phyloP scores from a whole-genome alignment of 805 yeast species.

The Candida xiaguanensis region DNA sequence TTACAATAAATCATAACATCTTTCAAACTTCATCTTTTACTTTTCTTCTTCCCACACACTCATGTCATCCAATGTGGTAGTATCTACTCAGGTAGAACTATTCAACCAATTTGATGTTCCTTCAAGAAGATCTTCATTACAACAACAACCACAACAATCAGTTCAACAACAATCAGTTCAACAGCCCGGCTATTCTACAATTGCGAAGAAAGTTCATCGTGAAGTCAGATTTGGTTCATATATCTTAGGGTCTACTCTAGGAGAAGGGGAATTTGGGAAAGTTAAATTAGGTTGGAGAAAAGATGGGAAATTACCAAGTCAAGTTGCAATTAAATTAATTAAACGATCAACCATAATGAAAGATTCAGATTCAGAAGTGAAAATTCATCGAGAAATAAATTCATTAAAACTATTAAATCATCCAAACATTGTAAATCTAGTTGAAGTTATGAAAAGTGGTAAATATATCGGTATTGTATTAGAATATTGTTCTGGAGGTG shows the following conservation, averaged over 20 bases:
- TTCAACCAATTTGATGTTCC: background rate
- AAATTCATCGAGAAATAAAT: conserved; percentile 89
- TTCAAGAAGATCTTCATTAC: conserved; percentile 1
- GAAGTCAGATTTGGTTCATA: conserved; percentile 88
- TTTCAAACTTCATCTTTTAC: background rate
- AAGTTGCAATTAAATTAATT: conserved; percentile 91
- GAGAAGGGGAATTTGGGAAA: conserved; percentile 98
- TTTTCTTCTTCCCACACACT: background rate
- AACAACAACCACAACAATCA: background rate
- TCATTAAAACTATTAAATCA: conserved; percentile 82
- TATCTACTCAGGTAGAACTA: conserved; percentile 4
- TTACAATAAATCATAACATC: background rate
- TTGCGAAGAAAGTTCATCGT: conserved; percentile 24
- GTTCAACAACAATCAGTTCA: background rate
- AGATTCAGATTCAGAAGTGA: conserved; percentile 80
- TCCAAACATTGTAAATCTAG: conserved; percentile 89
- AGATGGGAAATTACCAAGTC: conserved; percentile 71
- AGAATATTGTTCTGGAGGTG: conserved; percentile 97
- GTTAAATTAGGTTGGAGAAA: conserved; percentile 96
- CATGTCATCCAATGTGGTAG: conserved; percentile 3
- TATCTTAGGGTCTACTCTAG: conserved; percentile 86
- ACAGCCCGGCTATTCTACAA: conserved; percentile 1
- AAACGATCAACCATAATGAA: conserved; percentile 85
- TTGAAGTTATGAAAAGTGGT: conserved; percentile 90
- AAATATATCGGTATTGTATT: conserved; percentile 94